Conservation (phyloP, 2,329 filamentous ascomycete species). For the Trichoderma endophyticum region DNA sequence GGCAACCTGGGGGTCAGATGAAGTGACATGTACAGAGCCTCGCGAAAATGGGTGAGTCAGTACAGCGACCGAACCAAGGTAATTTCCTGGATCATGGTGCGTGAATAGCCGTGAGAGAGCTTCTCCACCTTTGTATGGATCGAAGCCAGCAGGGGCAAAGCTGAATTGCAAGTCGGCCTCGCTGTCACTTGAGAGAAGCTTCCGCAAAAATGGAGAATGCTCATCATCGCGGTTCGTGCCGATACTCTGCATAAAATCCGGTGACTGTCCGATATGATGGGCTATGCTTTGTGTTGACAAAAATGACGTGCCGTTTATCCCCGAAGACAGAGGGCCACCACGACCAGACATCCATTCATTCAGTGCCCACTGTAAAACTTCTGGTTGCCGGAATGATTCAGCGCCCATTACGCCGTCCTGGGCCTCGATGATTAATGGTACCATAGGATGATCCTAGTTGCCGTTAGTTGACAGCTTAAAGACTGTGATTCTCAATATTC, state of each 20-base stretch:
- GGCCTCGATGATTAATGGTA: constrained; percentile 44
- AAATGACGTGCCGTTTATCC: background rate
- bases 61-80: background rate
- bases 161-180: background rate
- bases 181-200: background rate
- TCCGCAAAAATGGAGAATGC: background rate
- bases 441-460: constrained; percentile 39
- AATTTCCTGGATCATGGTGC: background rate
- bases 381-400: background rate
- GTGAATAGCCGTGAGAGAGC: background rate
- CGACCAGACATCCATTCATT: constrained; percentile 38
- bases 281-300: background rate
- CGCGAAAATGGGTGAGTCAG: background rate
- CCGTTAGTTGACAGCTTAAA: background rate
- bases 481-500: background rate
- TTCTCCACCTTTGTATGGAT: background rate
- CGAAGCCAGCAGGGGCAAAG: background rate
- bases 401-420: background rate
- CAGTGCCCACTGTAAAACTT: constrained; percentile 18
- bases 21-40: background rate
- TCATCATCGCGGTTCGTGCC: background rate
- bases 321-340: constrained; percentile 30
- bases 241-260: background rate
- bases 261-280: background rate
- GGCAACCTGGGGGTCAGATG: background rate